Base-by-base conservation (phyloP, 768 basidiomycete species). In the Krasilnikovozyma curviuscula region DNA sequence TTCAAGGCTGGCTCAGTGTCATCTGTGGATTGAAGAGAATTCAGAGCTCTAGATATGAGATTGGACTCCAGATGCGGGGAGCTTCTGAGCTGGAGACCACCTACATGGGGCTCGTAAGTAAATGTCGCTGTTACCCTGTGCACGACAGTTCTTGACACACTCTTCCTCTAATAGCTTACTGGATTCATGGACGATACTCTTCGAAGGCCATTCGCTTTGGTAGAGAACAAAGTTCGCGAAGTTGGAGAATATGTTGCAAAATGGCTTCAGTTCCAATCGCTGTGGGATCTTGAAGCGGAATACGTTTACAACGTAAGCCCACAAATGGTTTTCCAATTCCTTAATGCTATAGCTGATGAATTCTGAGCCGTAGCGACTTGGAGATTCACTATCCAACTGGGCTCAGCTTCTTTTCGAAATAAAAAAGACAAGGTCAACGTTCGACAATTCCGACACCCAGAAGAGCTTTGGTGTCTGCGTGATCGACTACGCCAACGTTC, bases 241-340 rank as follows among this genome's bases (percentile, higher is more conserved):
- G 72, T 98, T 46, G 78, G 73, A 56, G 79, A 80, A 39, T 98
- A 98, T 65, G 86, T 95, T 42, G 83, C 73, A 50, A 93, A 93
- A 68, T 98, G 93, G 93, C 74, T 97, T 0, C 89, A 91, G 59
- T 97, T 98, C 74, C 93, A 97, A 65, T 91, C 91, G 0, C 71
- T 97, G 0, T 97, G 91, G 93, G 93, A 98, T 62, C 76, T 97
- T 34, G 88, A 97, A 65, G 75, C 89, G 25, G 91, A 97, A 71
- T 81, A 83, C 60, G 89, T 98, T 30, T 97, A 93, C 71, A 79
- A 78, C 57, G 56, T 55, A 16, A 41, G 55, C 29, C 29, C 8
- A 25, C 24, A 10, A n/a, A 7, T 41, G 23, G 3, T 9, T 39
- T 27, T 8, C n/a, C n/a, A 19, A 8, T 40, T 33, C 33, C 21